Base-by-base conservation (phyloP, 1,284 basidiomycete genomes). In the Tilletia indica region DNA sequence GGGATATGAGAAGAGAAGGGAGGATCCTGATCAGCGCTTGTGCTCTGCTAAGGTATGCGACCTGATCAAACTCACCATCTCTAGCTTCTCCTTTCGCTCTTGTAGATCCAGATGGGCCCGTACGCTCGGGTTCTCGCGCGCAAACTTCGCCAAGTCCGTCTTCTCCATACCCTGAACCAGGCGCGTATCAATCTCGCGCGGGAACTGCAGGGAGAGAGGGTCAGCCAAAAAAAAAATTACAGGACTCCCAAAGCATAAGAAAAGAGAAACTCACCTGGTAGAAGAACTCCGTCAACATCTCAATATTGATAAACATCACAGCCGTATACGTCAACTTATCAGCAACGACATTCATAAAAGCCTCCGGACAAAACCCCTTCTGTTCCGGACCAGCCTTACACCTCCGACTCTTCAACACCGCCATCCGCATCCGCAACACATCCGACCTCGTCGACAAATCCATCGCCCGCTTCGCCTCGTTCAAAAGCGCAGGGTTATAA, bases 241-340 rank as follows among this genome's bases (percentile, higher is more conserved):
- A 68, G 21, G 6, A 58, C 21, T 21, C 11, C 21, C 21, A 36
- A 16, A 64, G 12, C 6, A 36, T 25, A 1, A 31, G 51, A 68
- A 11, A 42, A 48, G 49, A 21, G 34, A 66, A 39, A 81, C 87
- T 70, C 77, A 92, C 92, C 87, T 94, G 93, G 83, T 98, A 97
- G 87, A 99, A 98, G 88, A 99, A 99, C 82, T 98, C 94, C 81
- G 95, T 93, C 0, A 99, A 89, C 9, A 99, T 87, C 85, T 99
- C 96, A 67, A 85, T 85, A 72, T 86, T 97, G 88, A 99, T 96
- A 86, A 99, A 99, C 92, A 98, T 94, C 1, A 95, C 91, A 0
- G 93, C 92, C 0, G 95, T 98, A 83, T 95, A 92, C 0, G 96
- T 94, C 47, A 99, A 88, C 86, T 99, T 98, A 85, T 98, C 94